Conservation (phyloP, 495 filamentous ascomycete species). For the Collariella sp. region DNA sequence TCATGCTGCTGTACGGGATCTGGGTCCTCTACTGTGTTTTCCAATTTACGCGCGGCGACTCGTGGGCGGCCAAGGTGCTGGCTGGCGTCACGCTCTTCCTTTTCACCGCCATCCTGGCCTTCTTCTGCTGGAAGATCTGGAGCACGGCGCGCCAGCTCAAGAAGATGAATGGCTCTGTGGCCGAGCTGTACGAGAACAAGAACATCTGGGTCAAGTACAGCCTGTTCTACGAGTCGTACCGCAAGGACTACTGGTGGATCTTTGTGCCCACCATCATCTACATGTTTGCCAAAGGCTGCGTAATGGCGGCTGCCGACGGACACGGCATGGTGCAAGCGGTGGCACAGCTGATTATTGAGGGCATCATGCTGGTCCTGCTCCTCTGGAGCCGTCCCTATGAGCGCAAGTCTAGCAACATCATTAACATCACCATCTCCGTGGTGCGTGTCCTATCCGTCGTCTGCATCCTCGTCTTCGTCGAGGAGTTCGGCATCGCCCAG, state of each 20-base stretch:
- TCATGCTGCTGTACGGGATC: constrained; percentile 85
- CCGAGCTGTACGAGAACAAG: constrained; percentile 75
- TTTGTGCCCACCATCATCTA: constrained; percentile 89
- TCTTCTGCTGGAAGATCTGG: constrained; percentile 79
- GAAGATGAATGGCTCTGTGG: constrained; percentile 62
- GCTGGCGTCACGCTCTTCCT: constrained; percentile 71
- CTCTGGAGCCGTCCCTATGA: constrained; percentile 82
- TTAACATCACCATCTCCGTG: constrained; percentile 89
- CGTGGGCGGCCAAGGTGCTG: constrained; percentile 85
- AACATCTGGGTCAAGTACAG: constrained; percentile 91
- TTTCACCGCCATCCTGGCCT: constrained; percentile 70
- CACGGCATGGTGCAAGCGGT: constrained; percentile 74
- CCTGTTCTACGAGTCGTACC: constrained; percentile 93
- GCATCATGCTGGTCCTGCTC: constrained; percentile 58
- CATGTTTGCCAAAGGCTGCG: constrained; percentile 81
- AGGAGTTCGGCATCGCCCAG: constrained; percentile 81
- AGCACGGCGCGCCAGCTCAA: constrained; percentile 65
- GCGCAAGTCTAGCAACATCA: constrained; percentile 73
- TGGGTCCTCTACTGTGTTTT: constrained; percentile 96
- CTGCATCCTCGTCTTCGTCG: constrained; percentile 88
- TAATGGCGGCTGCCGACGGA: constrained; percentile 80
- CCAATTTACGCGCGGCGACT: constrained; percentile 88
- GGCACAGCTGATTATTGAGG: constrained; percentile 74
- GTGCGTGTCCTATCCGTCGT: constrained; percentile 88
- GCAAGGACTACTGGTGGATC: constrained; percentile 90